Base-by-base conservation (phyloP, 1,139 yeast genomes). In the Zygosaccharomyces pseudobailii region DNA sequence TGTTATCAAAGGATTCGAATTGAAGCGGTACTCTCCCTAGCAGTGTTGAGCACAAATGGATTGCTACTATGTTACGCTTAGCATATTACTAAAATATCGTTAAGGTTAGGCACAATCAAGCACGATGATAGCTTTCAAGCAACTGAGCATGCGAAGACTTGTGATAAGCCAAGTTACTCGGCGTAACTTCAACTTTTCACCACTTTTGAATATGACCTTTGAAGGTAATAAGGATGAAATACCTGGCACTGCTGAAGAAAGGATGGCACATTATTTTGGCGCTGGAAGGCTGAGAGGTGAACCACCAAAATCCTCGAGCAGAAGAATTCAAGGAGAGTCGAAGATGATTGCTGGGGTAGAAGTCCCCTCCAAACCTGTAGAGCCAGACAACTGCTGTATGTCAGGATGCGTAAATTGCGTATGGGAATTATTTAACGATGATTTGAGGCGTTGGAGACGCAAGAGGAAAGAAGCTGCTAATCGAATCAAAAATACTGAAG, bases 371-470 rank as follows among this genome's bases (percentile, higher is more conserved):
- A 76, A 75, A 59, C 98, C 98, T 1, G 73, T 71, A 5, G 96
- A 88, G 59, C 97, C 97, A 2, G 95, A 89, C 59, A 89, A 90
- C 65, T 92, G 98, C 66, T 92, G 98, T 66, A 89, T 89, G 96
- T 84, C 95, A 54, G 98, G 98, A 1, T 92, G 98, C 66, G 81
- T 88, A 35, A 87, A 90, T 66, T 92, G 98, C 67, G 97, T 92
- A 1, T 92, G 97, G 97, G 97, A 90, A 58, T 70, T 87, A 48
- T 92, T 80, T 65, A 83, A 85, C 56, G 97, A 90, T 46, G 97
- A 92, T 63, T 61, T 90, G 43, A 82, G 80, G 55, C 89, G 88
- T 24, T 92, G 96, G 96, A 79, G 80, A 58, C 63, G 55, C 1
- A 69, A 74, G 57, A 72, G 95, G 30, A 67, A 68, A 42, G 65